Evolutionary conservation across 768 basidiomycete species (phyloP).

Genomic region (Dioszegia crocea): DNA sequence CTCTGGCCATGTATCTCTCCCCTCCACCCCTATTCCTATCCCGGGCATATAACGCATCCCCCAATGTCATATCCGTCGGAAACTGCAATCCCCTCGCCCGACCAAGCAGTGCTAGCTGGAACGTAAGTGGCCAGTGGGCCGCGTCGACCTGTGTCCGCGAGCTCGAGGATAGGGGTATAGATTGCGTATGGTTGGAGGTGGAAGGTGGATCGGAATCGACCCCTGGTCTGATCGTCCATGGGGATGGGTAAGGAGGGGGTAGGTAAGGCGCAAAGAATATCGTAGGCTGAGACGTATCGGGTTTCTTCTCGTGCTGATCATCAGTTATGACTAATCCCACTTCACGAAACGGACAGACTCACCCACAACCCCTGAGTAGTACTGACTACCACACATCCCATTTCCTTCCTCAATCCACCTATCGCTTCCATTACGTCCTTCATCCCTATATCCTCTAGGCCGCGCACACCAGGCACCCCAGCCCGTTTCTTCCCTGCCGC

Average conservation of each 20-base stretch:
- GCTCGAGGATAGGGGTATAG: not conserved
- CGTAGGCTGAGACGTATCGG: conserved; percentile 7
- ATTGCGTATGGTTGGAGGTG: not conserved
- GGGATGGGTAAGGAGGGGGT: conserved; percentile 27
- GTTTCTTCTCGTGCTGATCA: conserved; percentile 15
- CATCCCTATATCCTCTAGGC: conserved; percentile 31
- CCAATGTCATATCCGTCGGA: conserved; percentile 27
- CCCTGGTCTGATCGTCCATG: conserved; percentile 12
- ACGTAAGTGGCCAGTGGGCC: conserved; percentile 30
- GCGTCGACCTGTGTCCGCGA: not conserved
- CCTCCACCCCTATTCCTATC: not conserved
- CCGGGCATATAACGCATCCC: conserved; percentile 17
- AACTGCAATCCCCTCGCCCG: conserved; percentile 19
- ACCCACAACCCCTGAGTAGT: conserved; percentile 35
- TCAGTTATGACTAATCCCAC: not conserved
- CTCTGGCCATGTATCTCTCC: conserved; percentile 17
- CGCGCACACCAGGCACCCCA: conserved; percentile 1
- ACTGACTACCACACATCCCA: conserved; percentile 29
- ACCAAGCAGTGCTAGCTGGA: conserved; percentile 38
- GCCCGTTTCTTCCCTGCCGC: not conserved
- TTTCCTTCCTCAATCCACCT: conserved; percentile 26
- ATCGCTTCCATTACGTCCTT: conserved; percentile 30
- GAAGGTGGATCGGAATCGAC: not conserved
- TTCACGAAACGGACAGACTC: conserved; percentile 6
- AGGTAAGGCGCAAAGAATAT: conserved; percentile 32